Percentiles rank a stretch among this genome's conserved stretches.
Evolutionary conservation across 106 monocot genomes (phyloP).

Genomic region (Acanthochlamys bracteata): DNA sequence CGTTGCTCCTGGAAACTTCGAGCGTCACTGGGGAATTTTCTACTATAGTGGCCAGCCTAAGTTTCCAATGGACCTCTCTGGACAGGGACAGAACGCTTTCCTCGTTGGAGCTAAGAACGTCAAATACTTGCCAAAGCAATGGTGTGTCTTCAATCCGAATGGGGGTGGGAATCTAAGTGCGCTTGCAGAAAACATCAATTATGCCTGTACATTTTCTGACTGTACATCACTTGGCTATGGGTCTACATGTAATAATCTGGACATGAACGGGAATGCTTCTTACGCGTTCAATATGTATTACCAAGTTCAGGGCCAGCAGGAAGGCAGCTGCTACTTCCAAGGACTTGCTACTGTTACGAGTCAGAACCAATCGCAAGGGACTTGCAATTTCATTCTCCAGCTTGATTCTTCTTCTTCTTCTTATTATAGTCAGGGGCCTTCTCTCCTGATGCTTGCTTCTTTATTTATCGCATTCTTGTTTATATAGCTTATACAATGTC

Average conservation of each 20-base stretch:
- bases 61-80: slow-evolving; percentile 50
- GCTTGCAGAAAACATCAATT: slow-evolving; percentile 37
- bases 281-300: slow-evolving; percentile 66
- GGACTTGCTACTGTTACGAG: slow-evolving; percentile 38
- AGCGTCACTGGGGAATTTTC: slow-evolving; percentile 65
- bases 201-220: slow-evolving; percentile 43
- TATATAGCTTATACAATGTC: background rate
- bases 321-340: slow-evolving; percentile 37
- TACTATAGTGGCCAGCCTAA: slow-evolving; percentile 56
- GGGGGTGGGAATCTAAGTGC: slow-evolving; percentile 15
- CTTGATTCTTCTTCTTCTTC: slow-evolving; percentile 15
- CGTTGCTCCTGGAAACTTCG: slow-evolving; percentile 49
- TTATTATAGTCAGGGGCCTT: background rate
- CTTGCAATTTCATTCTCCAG: slow-evolving; percentile 45
- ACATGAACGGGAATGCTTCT: slow-evolving; percentile 38
- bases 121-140: slow-evolving; percentile 28
- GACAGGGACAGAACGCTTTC: slow-evolving; percentile 20
- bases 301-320: slow-evolving; percentile 38
- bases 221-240: slow-evolving; percentile 62
- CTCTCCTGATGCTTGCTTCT: background rate
- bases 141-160: slow-evolving; percentile 47
- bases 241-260: slow-evolving; percentile 40
- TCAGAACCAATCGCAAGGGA: slow-evolving; percentile 23
- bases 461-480: background rate
- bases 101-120: slow-evolving; percentile 39